phyloP scores from a whole-genome alignment of 768 basidiomycete species.

The Artomyces pyxidatus region DNA sequence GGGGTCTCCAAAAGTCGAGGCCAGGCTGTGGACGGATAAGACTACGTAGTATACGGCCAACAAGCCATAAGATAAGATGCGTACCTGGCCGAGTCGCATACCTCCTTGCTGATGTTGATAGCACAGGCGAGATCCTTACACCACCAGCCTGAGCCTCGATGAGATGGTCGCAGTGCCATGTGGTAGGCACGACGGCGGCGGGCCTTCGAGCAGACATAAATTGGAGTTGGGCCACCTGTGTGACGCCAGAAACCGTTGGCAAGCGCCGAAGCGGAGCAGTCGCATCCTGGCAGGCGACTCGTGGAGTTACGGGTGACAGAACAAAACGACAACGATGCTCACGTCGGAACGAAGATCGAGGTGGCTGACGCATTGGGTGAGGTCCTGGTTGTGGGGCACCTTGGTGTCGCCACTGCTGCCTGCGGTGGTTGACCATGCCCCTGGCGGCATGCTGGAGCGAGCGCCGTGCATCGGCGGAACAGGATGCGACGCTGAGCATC shows the following conservation, averaged over 20 bases:
- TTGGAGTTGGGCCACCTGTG: constrained; percentile 95
- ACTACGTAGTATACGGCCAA: no score
- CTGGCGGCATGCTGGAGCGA: constrained; percentile 12
- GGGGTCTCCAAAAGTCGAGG: constrained; percentile 98
- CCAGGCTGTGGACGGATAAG: constrained; percentile 84
- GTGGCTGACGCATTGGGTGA: constrained; percentile 88
- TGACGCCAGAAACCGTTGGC: constrained; percentile 6
- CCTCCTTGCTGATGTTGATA: constrained; percentile 92
- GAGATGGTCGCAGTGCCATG: constrained; percentile 98
- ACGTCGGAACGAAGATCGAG: constrained; percentile 97
- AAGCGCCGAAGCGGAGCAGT: constrained; percentile 50
- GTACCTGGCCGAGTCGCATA: constrained; percentile 97
- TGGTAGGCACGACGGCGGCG: constrained; percentile 94
- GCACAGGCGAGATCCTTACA: constrained; percentile 91
- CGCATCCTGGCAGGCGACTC: constrained; percentile 87
- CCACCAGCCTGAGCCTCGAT: constrained; percentile 97
- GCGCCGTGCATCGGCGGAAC: constrained; percentile 16
- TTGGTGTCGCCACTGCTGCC: constrained; percentile 80
- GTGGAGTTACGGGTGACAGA: constrained; percentile 31
- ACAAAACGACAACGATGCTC: constrained; percentile 36
- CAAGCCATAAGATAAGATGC: constrained; percentile 10
- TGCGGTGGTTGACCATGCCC: constrained; percentile 76
- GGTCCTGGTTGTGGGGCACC: constrained; percentile 80
- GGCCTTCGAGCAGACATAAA: constrained; percentile 99
- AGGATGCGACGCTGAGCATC: constrained; percentile 15